A percentile compares a stretch with the other conserved stretches of the same genome.
phyloP scores from a whole-genome alignment of 257 asterid genomes.

The Nicotiana benthamiana region DNA sequence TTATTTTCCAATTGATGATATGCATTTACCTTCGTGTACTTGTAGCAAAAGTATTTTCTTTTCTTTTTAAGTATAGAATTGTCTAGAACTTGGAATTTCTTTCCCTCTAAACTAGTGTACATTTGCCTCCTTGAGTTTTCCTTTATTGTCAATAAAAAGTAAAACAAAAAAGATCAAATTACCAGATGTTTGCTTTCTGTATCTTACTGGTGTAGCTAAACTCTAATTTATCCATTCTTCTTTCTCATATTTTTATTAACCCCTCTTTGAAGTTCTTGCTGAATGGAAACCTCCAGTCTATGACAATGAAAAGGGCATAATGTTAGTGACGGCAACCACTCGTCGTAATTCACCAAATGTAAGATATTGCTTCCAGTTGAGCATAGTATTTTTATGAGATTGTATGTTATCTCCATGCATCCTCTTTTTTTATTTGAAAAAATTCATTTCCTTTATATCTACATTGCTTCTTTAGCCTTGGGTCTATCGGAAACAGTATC shows the following conservation, averaged over 20 bases:
- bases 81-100: no score
- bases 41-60: no score
- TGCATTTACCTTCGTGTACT: no score
- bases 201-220: not conserved
- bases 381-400: not conserved
- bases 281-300: conserved; percentile 98
- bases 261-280: conserved; percentile 55
- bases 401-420: not conserved
- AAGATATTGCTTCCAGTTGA: conserved; percentile 17
- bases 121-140: not conserved
- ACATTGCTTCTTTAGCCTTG: no score
- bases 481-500: no score
- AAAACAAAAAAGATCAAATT: not conserved
- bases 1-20: no score
- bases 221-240: not conserved
- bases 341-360: conserved; percentile 97
- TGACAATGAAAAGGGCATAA: conserved; percentile 64
- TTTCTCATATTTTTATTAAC: conserved; percentile 8
- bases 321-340: conserved; percentile 83
- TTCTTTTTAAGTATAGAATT: no score
- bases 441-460: not conserved
- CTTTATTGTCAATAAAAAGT: not conserved
- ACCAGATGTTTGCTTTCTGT: not conserved
- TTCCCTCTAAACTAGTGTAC: no score
- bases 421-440: not conserved